Percentiles rank a stretch among this genome's conserved stretches.
These are phyloP conservation scores for Hyaloscypha finlandica DNA, from an alignment of 495 filamentous ascomycete genomes.

Conservation along the genomic window DNA sequence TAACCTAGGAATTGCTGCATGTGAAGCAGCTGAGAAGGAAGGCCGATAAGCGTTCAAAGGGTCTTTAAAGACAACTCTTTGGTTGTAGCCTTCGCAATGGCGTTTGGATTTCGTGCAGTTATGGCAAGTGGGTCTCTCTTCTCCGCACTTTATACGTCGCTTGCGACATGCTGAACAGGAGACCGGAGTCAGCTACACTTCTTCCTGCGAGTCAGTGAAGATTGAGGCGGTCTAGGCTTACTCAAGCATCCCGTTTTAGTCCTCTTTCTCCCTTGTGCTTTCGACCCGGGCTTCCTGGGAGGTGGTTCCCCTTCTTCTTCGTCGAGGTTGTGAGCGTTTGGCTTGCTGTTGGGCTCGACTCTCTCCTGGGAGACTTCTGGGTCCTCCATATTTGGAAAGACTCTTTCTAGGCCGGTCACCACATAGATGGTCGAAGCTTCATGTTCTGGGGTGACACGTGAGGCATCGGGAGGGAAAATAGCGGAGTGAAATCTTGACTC, in stretches of 20 bases:
- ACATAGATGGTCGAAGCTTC: neutral
- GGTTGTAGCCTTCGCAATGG: slow-evolving; percentile 92
- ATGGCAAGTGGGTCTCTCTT: slow-evolving; percentile 83
- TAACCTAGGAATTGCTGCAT: neutral
- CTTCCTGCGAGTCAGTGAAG: neutral
- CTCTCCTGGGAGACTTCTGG: neutral
- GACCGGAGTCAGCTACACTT: slow-evolving; percentile 7
- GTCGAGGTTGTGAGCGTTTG: neutral
- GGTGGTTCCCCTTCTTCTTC: slow-evolving; percentile 9
- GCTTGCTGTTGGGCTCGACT: neutral
- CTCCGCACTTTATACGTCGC: slow-evolving; percentile 95
- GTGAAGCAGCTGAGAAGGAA: neutral
- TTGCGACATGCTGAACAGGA: slow-evolving; percentile 75
- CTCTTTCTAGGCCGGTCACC: neutral
- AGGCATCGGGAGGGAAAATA: neutral
- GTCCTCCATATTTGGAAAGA: neutral
- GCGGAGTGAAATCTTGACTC: neutral
- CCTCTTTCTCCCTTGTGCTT: slow-evolving; percentile 59
- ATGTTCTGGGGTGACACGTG: slow-evolving; percentile 6
- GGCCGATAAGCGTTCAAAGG: slow-evolving; percentile 42
- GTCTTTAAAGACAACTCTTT: slow-evolving; percentile 89
- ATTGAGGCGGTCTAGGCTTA: slow-evolving; percentile 48
- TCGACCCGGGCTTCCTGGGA: slow-evolving; percentile 28
- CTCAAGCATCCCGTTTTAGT: slow-evolving; percentile 97
- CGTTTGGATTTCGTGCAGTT: slow-evolving; percentile 96